Conservation (phyloP, 495 filamentous ascomycete genomes). For the Jackrogersella multiformis region DNA sequence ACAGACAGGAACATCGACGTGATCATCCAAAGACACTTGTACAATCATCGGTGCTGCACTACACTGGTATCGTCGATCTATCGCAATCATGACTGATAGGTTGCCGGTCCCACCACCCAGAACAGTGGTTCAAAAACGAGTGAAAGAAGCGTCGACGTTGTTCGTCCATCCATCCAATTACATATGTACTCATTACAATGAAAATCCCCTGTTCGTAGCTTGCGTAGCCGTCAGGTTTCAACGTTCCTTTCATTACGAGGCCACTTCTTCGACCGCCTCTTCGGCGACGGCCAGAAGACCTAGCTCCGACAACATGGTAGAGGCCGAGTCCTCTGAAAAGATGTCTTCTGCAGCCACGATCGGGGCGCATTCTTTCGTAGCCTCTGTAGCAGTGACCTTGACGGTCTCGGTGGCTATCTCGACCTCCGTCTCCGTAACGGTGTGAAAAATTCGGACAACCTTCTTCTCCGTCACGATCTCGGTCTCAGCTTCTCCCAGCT, state of each 20-base stretch:
- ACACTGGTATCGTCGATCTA: conserved; percentile 48
- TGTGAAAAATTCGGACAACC: conserved; percentile 51
- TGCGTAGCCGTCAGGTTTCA: background rate
- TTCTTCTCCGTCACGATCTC: conserved; percentile 45
- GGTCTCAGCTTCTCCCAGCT: conserved; percentile 34
- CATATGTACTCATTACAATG: conserved; percentile 26
- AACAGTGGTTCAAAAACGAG: conserved; percentile 23
- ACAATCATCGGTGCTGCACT: conserved; percentile 34
- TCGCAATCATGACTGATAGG: conserved; percentile 36
- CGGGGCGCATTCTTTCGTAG: background rate
- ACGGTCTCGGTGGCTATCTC: conserved; percentile 39
- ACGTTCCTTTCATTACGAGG: background rate
- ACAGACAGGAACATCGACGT: too few relatives aligned
- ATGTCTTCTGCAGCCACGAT: conserved; percentile 27
- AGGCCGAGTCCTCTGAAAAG: background rate
- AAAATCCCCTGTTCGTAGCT: conserved; percentile 5
- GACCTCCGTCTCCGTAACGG: conserved; percentile 46
- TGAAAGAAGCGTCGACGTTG: conserved; percentile 9
- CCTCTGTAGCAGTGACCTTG: conserved; percentile 39
- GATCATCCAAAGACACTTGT: background rate
- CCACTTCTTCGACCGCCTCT: background rate
- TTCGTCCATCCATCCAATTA: conserved; percentile 7
- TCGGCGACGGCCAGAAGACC: background rate
- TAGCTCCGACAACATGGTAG: background rate
- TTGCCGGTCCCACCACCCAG: conserved; percentile 23